Conservation (phyloP, 352 stramenopile species). For the Pythium apleroticum region DNA sequence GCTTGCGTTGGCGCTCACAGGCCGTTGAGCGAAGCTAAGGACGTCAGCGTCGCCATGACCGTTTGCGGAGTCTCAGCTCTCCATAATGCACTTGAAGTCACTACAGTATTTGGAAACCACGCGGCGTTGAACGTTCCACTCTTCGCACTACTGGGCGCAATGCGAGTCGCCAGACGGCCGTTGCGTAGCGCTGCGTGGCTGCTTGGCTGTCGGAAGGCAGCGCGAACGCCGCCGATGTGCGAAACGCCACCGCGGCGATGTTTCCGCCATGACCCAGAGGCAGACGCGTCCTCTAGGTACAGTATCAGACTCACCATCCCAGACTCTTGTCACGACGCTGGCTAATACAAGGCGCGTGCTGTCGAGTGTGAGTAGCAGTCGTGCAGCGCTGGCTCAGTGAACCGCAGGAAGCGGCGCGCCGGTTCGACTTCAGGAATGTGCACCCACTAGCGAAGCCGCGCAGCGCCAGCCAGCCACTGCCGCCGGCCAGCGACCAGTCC, state of each 20-base stretch:
- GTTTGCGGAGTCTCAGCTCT: not conserved
- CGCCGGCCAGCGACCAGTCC: not conserved
- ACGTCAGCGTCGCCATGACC: not conserved
- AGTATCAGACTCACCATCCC: not conserved
- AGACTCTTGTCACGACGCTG: not conserved
- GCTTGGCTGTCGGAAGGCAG: not conserved
- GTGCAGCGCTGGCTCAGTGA: not conserved
- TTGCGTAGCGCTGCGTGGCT: not conserved
- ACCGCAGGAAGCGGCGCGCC: constrained; percentile 3
- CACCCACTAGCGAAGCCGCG: not conserved
- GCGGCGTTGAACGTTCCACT: not conserved
- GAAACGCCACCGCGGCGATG: not conserved
- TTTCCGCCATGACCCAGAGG: not conserved
- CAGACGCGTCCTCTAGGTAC: constrained; percentile 1
- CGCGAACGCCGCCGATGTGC: not conserved
- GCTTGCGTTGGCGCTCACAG: no score
- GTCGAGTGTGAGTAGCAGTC: not conserved
- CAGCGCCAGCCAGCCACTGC: not conserved
- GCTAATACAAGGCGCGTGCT: not conserved
- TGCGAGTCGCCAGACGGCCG: not conserved
- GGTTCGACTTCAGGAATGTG: not conserved
- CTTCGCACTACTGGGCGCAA: not conserved
- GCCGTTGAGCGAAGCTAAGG: no score
- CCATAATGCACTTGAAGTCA: not conserved
- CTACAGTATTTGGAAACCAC: not conserved